Evolutionary conservation across 495 filamentous ascomycete genomes (phyloP), one percentile per base, ranked within the genome.

Genomic region (Oidiodendron maius): DNA sequence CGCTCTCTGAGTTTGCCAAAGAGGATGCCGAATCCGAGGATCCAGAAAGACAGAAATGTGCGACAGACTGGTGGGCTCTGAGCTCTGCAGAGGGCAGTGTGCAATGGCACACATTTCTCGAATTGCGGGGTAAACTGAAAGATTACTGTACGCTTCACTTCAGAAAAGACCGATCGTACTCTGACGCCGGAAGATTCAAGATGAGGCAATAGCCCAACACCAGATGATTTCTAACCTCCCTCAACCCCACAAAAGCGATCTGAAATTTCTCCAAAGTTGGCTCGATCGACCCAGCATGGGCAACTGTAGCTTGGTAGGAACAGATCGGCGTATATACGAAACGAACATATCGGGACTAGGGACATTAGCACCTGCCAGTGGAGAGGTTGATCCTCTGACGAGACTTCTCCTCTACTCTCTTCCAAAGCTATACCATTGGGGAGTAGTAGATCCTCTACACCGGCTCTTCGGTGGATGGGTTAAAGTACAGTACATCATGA

Each of bases 191-290:
- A 32, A 8, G 28, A 32, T 32, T 42, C 18, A 21, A 56, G 53
- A 56, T 28, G 34, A 50, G 20, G 53, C 53, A 35, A 47, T 56
- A 10, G 37, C 44, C 13, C 48, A 56, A 12, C 50, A 56, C 16
- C 42, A 23, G 28, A 45, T 55, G 17, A 36, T 64, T 2, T 52
- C 45, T n/a, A 37, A 38, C 20, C 44, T 63, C 8, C 55, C 58
- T 1, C 16, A 46, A 39, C 52, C 62, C 1, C 53, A 51, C 22
- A 46, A 35, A 12, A 25, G 35, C 18, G 54, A 52, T 15, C 52
- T 59, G 8, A 30, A 51, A n/a, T 43, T 56, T 13, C 53, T 63
- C 9, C 53, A 53, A 32, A 51, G 51, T 17, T 65, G 59, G 56
- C 53, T 56, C 11, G 21, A 51, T 1, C 41, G 55, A 26, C 53